Evolutionary conservation across 306 rosid genomes (phyloP), one percentile per base, ranked within the genome.

Genomic region (Macrotyloma uniflorum): DNA sequence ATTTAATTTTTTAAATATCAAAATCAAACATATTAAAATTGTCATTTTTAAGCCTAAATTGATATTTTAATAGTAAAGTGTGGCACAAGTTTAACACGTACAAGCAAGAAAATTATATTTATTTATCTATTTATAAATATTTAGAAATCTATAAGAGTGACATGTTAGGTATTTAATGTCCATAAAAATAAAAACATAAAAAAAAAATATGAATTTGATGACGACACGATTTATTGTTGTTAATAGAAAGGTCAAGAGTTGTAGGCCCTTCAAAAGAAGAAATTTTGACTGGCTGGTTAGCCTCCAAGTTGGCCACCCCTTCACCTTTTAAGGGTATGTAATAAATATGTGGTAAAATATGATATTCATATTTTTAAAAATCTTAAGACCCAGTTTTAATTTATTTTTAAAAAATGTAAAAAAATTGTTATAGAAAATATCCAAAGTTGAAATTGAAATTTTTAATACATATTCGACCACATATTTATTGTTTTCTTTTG

Each of bases 261-360:
- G 50, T 43, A 43, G 43, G 79, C 6, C 70, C 3, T 35, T 6
- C 13, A 38, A 8, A 38, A 38, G 8, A 10, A 38, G 8, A 38
- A 42, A 70, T 43, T 77, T 77, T 71, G 70, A 82, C 69, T 53
- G 49, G 38, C 58, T 64, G 70, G 65, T 77, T 57, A 40, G 61
- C 63, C 74, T 51, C 75, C 75, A 49, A 4, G 16, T 49, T 42
- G 50, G 22, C 19, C 33, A 28, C 23, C 64, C 51, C 38, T 8
- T 11, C 2, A 12, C 0, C 12, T 9, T 40, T 10, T 2, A 11
- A 42, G 15, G 46, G 2, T 38, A 38, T 38, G 43, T 9, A 9
- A 38, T 38, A 38, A 38, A 38, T 8, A 38, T 9, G 3, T 38
- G 43, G 42, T 38, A 8, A 9, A 38, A 9, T 38, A 8, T 38